phyloP scores from a whole-genome alignment of 768 basidiomycete genomes.

The Boletus subparvulus region DNA sequence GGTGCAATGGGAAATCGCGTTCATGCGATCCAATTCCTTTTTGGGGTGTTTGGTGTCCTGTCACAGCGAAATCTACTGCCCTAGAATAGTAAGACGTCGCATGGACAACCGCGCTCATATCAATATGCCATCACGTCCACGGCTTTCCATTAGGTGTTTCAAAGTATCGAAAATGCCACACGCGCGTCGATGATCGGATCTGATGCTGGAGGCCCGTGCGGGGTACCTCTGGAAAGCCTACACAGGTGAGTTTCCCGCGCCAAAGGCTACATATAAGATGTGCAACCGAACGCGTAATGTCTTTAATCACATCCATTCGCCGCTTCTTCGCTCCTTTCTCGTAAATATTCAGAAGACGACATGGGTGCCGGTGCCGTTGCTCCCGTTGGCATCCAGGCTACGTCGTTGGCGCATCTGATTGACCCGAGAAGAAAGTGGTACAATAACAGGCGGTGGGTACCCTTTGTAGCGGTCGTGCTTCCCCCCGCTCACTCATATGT shows the following conservation, averaged over 20 bases:
- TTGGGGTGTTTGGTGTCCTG: no score
- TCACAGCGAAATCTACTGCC: no score
- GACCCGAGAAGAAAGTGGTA: slow-evolving; percentile 73
- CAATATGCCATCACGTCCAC: no score
- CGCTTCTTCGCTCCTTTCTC: neutral
- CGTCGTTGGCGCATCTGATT: slow-evolving; percentile 52
- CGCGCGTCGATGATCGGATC: neutral
- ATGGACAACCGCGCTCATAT: no score
- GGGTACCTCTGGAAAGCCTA: slow-evolving; percentile 19
- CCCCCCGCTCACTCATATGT: neutral
- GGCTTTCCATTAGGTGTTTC: neutral
- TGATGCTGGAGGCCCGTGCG: neutral
- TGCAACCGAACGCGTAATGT: slow-evolving; percentile 9
- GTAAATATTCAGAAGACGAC: slow-evolving; percentile 7
- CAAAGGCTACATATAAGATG: slow-evolving; percentile 7
- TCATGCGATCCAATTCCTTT: no score
- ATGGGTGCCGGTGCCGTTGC: slow-evolving; percentile 59
- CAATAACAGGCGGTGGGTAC: slow-evolving; percentile 65
- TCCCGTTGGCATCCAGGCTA: slow-evolving; percentile 21
- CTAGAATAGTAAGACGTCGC: no score
- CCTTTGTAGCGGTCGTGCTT: neutral
- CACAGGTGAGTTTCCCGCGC: neutral
- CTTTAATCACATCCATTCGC: slow-evolving; percentile 16
- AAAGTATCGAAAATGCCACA: neutral
- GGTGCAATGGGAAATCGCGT: no score